These are phyloP conservation scores for Colletotrichum sp. DNA, from an alignment of 2,329 filamentous ascomycete genomes.

Conservation along the genomic window DNA sequence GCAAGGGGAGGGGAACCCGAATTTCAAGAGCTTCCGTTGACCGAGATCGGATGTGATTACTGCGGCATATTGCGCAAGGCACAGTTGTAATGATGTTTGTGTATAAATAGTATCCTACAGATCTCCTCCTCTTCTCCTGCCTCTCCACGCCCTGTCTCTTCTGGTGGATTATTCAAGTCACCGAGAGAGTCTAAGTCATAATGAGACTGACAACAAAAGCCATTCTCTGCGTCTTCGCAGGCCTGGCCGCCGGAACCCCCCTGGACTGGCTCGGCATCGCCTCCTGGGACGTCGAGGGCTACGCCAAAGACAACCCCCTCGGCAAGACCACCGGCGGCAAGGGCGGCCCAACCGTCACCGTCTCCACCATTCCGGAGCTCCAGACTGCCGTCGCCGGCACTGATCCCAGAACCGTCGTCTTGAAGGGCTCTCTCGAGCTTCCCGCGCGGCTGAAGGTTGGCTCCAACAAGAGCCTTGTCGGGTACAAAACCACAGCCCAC, in stretches of 20 bases:
- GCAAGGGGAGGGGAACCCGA: not conserved
- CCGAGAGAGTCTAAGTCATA: not conserved
- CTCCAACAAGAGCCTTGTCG: conserved; percentile 49
- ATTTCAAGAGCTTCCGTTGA: not conserved
- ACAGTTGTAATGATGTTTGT: not conserved
- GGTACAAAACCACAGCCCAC: conserved; percentile 36
- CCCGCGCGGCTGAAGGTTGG: conserved; percentile 46
- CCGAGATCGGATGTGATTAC: not conserved
- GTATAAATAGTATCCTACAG: not conserved
- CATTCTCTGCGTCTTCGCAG: not conserved
- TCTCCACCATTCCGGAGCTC: conserved; percentile 46
- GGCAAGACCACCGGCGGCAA: conserved; percentile 42
- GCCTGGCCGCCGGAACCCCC: conserved; percentile 1
- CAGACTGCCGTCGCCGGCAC: conserved; percentile 47
- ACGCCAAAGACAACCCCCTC: conserved; percentile 37
- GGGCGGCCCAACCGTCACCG: conserved; percentile 52
- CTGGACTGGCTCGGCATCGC: conserved; percentile 27
- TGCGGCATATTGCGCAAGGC: not conserved
- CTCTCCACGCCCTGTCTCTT: not conserved
- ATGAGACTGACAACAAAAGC: conserved; percentile 14
- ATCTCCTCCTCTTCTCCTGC: not conserved
- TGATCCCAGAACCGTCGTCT: conserved; percentile 45
- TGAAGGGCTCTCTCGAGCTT: conserved; percentile 45
- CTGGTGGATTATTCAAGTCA: not conserved
- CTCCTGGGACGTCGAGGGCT: conserved; percentile 27